Evolutionary conservation across 306 rosid genomes (phyloP), one percentile per base, ranked within the genome.

Genomic region (Erythrophleum fordii): DNA sequence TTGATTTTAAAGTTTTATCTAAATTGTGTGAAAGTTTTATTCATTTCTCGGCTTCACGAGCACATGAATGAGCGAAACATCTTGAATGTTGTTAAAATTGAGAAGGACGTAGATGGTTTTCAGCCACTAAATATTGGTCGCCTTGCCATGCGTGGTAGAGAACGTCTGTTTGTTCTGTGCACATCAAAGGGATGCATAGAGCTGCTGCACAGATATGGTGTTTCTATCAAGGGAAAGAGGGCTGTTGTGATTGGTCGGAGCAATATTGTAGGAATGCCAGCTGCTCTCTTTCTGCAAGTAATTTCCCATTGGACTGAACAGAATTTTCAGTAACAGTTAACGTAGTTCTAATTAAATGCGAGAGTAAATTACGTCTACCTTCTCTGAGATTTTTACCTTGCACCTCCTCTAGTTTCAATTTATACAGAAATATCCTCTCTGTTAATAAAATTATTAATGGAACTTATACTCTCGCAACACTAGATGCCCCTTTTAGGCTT

Each of bases 101-200:
- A 92, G 88, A 94, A 94, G 82, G 97, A 92, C 76, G 97, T 94
- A 34, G 98, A 94, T 85, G 97, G 97, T 65, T 94, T 94, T 83
- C 94, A 94, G 76, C 98, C 98, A 0, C 84, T 92, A 44, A 92
- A 94, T 75, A 92, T 94, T 28, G 98, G 98, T 34, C 89, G 92
- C 34, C 96, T 94, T 83, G 98, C 98, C 35, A 94, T 94, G 98
- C 93, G 96, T 35, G 97, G 90, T 22, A 90, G 92, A 79, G 96
- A 94, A 35, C 96, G 97, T 23, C 70, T 88, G 68, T 94, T 94
- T 85, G 96, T 94, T 76, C 98, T 97, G 17, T 94, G 98, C 75
- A 94, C 96, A 3, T 97, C 98, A 23, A 94, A 92, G 85, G 98
- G 98, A 42, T 94, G 98, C 90, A 94, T 94, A 51, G 98, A 94